phyloP scores from a whole-genome alignment of 805 yeast genomes.

The Myxozyma geophila region DNA sequence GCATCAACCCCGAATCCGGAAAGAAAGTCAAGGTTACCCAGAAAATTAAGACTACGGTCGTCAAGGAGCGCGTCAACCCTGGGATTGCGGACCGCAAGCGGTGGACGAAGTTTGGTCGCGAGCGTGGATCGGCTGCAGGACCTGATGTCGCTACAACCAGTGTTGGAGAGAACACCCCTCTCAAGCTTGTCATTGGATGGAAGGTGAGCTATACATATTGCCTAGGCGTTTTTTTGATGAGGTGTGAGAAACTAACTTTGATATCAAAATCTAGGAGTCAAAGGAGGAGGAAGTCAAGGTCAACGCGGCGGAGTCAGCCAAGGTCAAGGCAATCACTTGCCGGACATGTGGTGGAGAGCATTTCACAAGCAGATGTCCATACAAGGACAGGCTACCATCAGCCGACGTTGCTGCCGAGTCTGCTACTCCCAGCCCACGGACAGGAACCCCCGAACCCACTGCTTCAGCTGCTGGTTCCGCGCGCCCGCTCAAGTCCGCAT shows the following conservation, averaged over 20 bases:
- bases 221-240: neutral
- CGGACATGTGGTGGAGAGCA: constrained; percentile 94
- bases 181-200: constrained; percentile 60
- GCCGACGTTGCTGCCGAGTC: constrained; percentile 49
- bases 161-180: constrained; percentile 79
- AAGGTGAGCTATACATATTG: constrained; percentile 22
- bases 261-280: constrained; percentile 55
- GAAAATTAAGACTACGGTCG: constrained; percentile 73
- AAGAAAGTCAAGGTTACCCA: constrained; percentile 88
- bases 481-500: constrained; percentile 43
- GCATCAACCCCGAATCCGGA: constrained; percentile 69
- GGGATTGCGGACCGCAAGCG: constrained; percentile 83
- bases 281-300: constrained; percentile 70
- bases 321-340: constrained; percentile 62
- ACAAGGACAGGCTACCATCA: constrained; percentile 79
- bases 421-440: constrained; percentile 34
- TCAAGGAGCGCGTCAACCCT: constrained; percentile 81
- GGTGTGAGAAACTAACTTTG: neutral
- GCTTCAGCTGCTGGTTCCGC: constrained; percentile 43
- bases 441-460: constrained; percentile 43
- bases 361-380: constrained; percentile 94
- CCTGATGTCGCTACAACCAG: constrained; percentile 89
- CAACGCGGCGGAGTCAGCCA: constrained; percentile 60
- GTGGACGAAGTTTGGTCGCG: constrained; percentile 89
- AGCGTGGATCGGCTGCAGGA: constrained; percentile 72